Conservation (phyloP, 208 protist species). For the Crithidia expoeki region DNA sequence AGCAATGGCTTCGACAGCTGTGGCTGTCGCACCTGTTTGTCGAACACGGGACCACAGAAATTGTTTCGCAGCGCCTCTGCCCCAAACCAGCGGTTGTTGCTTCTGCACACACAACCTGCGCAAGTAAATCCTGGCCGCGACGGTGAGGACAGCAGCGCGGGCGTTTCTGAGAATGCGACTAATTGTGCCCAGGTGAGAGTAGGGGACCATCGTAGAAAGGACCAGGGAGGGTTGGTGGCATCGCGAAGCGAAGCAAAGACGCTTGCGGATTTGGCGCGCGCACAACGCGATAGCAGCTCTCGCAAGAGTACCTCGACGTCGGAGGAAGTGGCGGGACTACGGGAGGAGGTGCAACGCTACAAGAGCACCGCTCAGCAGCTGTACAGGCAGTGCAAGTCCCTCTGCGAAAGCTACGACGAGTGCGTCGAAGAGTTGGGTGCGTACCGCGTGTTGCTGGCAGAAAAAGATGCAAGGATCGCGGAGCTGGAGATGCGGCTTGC, state of each 20-base stretch:
- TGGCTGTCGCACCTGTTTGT: background rate
- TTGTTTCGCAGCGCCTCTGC: constrained; percentile 33
- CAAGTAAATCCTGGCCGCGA: background rate
- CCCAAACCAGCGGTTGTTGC: constrained; percentile 10
- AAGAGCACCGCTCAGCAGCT: constrained; percentile 50
- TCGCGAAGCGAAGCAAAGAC: too few species aligned
- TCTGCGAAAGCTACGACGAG: constrained; percentile 66
- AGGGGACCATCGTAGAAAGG: too few species aligned
- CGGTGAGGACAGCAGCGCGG: background rate
- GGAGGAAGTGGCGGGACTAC: constrained; percentile 21
- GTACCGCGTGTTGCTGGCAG: constrained; percentile 23
- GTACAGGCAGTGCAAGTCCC: constrained; percentile 52
- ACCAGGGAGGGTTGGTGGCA: too few species aligned
- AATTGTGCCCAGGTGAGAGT: too few species aligned
- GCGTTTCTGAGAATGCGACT: too few species aligned
- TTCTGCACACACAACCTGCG: background rate
- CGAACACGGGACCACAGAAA: background rate
- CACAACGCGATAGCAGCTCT: background rate
- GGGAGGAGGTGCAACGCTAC: constrained; percentile 43
- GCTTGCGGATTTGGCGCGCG: too few species aligned
- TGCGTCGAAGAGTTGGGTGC: constrained; percentile 56
- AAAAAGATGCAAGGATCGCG: constrained; percentile 31
- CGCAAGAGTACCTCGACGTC: background rate
- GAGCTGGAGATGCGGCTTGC: constrained; percentile 29
- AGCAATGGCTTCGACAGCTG: background rate